Base-by-base conservation (phyloP, 495 filamentous ascomycete species). In the Tetracladium setigerum region DNA sequence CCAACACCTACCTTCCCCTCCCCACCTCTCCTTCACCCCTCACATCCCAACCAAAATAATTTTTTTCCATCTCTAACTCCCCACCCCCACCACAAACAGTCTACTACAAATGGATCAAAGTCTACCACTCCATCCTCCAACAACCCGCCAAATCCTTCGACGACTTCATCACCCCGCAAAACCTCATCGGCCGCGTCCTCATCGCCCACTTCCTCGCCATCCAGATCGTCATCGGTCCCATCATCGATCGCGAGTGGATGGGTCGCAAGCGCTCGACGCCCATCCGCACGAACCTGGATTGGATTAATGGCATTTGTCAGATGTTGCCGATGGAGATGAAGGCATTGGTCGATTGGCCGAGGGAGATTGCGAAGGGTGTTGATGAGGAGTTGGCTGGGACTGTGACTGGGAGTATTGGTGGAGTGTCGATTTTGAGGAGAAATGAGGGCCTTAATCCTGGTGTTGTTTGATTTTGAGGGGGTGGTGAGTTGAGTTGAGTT, bases 141-240 rank as follows among this genome's bases (percentile, higher is more conserved):
- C 37, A 52, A 41, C 16, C 32, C 0, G 18, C 8, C 4, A 13
- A 32, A 3, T n/a, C 5, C 5, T 54, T 58, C 33, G 10, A 35
- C 31, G 35, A 38, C n/a, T 52, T 58, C 32, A 48, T 46, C 6
- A 32, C 38, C 31, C 30, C 51, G 4, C 30, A 35, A 12, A 54
- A 58, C 27, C 8, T 16, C n/a, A 18, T 46, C 2, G 9, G 45
- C 2, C 35, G 27, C 0, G 18, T 58, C n/a, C 31, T 58, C 5
- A 42, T 58, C 38, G 43, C 47, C 1, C 43, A 58, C 39, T 58
- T 58, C 37, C 37, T 54, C 0, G 47, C 51, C n/a, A 43, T 58
- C 1, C 47, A 58, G 16, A 34, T 58, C 11, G 41, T 58, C 3
- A 15, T 58, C 9, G 16, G 18, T 11, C 55, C 55, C n/a, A 54